Evolutionary conservation across 2,329 filamentous ascomycete species (phyloP).

Genomic region (Nigrospora sphaerica): DNA sequence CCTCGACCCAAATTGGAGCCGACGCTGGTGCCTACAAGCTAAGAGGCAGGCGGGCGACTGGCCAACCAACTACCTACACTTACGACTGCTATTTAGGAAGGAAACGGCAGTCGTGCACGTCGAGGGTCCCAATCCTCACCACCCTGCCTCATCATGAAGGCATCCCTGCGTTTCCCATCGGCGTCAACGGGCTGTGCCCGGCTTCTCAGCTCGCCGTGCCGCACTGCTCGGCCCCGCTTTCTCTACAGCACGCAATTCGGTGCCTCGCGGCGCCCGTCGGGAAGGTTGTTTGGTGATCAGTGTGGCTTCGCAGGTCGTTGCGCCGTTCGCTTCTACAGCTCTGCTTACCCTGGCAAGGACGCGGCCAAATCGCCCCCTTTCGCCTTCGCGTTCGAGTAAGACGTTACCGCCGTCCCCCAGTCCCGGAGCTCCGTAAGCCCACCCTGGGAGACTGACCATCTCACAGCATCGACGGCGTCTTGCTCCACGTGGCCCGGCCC

Average conservation of each 20-base stretch:
- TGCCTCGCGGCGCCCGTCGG: no score
- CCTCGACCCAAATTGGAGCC: background rate
- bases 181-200: no score
- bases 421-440: slow-evolving; percentile 1
- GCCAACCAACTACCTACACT: background rate
- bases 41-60: background rate
- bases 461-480: slow-evolving; percentile 78
- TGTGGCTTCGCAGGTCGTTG: background rate
- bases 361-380: slow-evolving; percentile 7
- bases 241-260: no score
- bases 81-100: background rate
- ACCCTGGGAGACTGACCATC: slow-evolving; percentile 1
- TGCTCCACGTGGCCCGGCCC: slow-evolving; percentile 72
- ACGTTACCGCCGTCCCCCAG: slow-evolving; percentile 1
- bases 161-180: background rate
- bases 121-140: background rate
- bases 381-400: slow-evolving; percentile 29
- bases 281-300: no score
- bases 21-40: background rate
- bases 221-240: no score
- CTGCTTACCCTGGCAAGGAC: background rate
- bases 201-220: no score
- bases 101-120: background rate
- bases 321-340: background rate
- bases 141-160: background rate